Conservation (phyloP, 2,329 filamentous ascomycete species). For the Colletotrichum sp. region DNA sequence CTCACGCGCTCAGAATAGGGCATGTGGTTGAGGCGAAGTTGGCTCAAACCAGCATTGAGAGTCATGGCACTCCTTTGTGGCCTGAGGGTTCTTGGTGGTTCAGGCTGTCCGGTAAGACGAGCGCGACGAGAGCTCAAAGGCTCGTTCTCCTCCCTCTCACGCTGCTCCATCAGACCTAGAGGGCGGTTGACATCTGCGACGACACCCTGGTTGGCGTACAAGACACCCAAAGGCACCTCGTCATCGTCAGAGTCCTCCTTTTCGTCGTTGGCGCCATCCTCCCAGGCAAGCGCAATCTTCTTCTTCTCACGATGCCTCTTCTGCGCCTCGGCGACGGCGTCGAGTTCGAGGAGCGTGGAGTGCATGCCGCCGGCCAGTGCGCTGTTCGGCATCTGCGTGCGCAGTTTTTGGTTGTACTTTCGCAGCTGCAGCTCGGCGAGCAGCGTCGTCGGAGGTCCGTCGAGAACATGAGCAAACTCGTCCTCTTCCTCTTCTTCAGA, state of each 20-base stretch:
- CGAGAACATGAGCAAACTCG: slow-evolving; percentile 36
- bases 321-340: slow-evolving; percentile 87
- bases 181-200: slow-evolving; percentile 66
- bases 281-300: slow-evolving; percentile 89
- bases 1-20: slow-evolving; percentile 21
- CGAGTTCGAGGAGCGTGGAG: slow-evolving; percentile 86
- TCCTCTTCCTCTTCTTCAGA: slow-evolving; percentile 42
- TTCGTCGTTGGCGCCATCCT: slow-evolving; percentile 61
- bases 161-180: slow-evolving; percentile 77
- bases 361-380: slow-evolving; percentile 79
- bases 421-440: slow-evolving; percentile 90
- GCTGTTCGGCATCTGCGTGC: slow-evolving; percentile 72
- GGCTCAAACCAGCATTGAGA: slow-evolving; percentile 34
- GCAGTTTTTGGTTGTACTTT: slow-evolving; percentile 84
- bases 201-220: slow-evolving; percentile 70
- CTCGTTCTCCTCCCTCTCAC: slow-evolving; percentile 91
- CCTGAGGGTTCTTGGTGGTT: slow-evolving; percentile 37
- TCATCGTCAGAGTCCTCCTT: slow-evolving; percentile 68
- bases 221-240: slow-evolving; percentile 85
- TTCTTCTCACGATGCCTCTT: slow-evolving; percentile 75
- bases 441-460: slow-evolving; percentile 84
- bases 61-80: slow-evolving; percentile 51
- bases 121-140: slow-evolving; percentile 80
- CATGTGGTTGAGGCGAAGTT: slow-evolving; percentile 28
- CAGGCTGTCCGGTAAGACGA: slow-evolving; percentile 68